phyloP scores from a whole-genome alignment of 495 filamentous ascomycete genomes.

The Penicillium waksmanii region DNA sequence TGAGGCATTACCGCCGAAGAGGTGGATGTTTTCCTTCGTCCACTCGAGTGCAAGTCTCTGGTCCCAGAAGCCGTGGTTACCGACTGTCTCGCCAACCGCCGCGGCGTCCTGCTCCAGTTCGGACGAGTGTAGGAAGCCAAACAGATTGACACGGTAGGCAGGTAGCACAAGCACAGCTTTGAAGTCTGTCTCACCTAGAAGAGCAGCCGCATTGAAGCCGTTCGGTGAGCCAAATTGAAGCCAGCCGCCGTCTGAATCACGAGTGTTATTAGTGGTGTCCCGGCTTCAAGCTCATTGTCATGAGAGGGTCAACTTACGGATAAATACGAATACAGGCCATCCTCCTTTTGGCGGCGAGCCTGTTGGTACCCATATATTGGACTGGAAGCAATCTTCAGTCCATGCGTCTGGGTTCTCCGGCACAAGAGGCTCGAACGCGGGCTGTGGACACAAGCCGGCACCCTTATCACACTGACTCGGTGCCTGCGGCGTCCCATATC shows the following conservation, averaged over 20 bases:
- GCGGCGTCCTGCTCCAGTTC: conserved; percentile 58
- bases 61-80: conserved; percentile 73
- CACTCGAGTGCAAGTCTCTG: conserved; percentile 67
- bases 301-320: conserved; percentile 36
- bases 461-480: conserved; percentile 34
- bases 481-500: conserved; percentile 38
- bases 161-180: conserved; percentile 65
- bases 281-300: not conserved
- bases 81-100: conserved; percentile 36
- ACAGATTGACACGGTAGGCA: conserved; percentile 68
- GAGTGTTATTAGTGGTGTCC: conserved; percentile 6
- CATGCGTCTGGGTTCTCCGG: conserved; percentile 24
- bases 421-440: conserved; percentile 30
- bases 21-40: conserved; percentile 61
- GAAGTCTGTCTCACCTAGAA: conserved; percentile 53
- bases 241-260: conserved; percentile 55
- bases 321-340: conserved; percentile 50
- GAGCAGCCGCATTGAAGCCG: conserved; percentile 46
- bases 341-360: conserved; percentile 40
- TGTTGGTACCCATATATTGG: conserved; percentile 46
- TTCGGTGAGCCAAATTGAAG: conserved; percentile 60
- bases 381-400: conserved; percentile 50
- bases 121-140: conserved; percentile 66
- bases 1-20: conserved; percentile 64
- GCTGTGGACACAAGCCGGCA: conserved; percentile 44